Conservation (phyloP, 2,329 filamentous ascomycete genomes). For the Aspergillus sergii region DNA sequence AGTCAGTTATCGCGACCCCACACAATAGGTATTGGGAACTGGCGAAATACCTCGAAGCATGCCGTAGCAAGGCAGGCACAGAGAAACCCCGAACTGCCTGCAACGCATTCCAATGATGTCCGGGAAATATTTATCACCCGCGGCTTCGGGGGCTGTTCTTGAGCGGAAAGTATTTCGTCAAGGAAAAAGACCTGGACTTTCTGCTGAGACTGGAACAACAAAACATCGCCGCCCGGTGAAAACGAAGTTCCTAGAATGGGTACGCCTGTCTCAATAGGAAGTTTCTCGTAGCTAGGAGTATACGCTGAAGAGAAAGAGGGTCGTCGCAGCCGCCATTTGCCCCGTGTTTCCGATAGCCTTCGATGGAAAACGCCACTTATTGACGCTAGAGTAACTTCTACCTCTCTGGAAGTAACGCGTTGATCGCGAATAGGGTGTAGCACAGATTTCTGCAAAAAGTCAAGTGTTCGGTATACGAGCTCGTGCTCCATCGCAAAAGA, state of each 20-base stretch:
- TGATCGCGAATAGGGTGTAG: constrained; percentile 26
- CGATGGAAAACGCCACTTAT: constrained; percentile 13
- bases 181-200: constrained; percentile 10
- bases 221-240: constrained; percentile 12
- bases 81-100: constrained; percentile 15
- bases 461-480: constrained; percentile 28
- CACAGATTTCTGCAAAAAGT: constrained; percentile 29
- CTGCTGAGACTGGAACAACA: constrained; percentile 12
- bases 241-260: constrained; percentile 10
- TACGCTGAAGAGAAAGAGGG: background rate
- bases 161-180: constrained; percentile 7
- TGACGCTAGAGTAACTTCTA: constrained; percentile 23
- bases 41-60: constrained; percentile 14
- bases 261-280: background rate
- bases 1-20: background rate
- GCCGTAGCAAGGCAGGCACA: constrained; percentile 8
- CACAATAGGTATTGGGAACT: background rate
- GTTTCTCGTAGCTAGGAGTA: background rate
- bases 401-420: constrained; percentile 19
- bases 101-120: constrained; percentile 11
- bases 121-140: background rate
- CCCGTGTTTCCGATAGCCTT: background rate
- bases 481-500: constrained; percentile 20
- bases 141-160: constrained; percentile 7
- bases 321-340: background rate